Evolutionary conservation across 192 early-diverging fungal genomes (phyloP), one percentile per base, ranked within the genome.

Genomic region (Kickxella alabastrina): DNA sequence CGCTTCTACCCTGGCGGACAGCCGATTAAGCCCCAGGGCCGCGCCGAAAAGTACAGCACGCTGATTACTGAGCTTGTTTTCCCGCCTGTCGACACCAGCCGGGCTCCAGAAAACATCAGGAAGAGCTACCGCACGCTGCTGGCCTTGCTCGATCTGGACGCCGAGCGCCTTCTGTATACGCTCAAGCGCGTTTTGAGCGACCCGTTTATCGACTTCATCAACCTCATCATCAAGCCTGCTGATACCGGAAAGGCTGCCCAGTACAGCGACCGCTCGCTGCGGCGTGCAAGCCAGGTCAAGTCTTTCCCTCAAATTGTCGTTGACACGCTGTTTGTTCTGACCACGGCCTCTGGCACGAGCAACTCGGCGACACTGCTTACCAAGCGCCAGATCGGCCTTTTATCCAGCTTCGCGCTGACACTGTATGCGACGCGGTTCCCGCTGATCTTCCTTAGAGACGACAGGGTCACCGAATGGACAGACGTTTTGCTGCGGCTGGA

Each of bases 271-370:
- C 64, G 72, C 2, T 57, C 52, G 5, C 17, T 75, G 43, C 60
- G 72, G 14, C 72, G 72, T 14, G 60, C 72, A 18, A 75, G 72
- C 43, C 65, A 63, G 37, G 72, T 75, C 38, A 75, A 75, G 61
- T 57, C 72, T 32, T 35, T 75, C 15, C 28, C 57, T 3, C 72
- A 75, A 52, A 59, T 64, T 9, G 57, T 64, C 6, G 65, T 75
- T 10, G 72, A 75, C 31, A 59, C 72, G 3, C 23, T 68, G n/a
- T 55, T 55, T 36, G 38, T 55, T 1, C 23, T 68, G 43, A 44
- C 61, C 3, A 57, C 29, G 17, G 46, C 45, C 15, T 24, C 55
- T 1, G 8, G 54, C 19, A 12, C 38, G 6, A 39, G 53, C 21
- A 14, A 29, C 10, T 14, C 28, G 4, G 3, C 25, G 21, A 31